These are phyloP conservation scores for Gentiana dahurica DNA, from an alignment of 257 asterid species.

Conservation along the genomic window DNA sequence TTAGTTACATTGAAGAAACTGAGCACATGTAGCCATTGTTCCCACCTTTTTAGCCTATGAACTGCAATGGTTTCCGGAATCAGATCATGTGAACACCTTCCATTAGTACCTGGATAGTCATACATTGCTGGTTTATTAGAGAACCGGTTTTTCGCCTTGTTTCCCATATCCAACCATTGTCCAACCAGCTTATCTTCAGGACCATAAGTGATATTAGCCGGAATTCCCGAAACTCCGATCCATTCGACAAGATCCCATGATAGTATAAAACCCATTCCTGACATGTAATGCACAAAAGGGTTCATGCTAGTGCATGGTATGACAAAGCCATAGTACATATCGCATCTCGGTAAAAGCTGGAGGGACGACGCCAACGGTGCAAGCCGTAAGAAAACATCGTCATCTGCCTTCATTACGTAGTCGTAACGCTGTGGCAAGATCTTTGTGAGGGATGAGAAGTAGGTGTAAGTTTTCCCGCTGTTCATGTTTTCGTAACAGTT, in stretches of 20 bases:
- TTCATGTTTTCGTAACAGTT: constrained; percentile 66
- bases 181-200: constrained; percentile 80
- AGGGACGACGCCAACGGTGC: constrained; percentile 43
- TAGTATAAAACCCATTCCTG: constrained; percentile 71
- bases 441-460: constrained; percentile 55
- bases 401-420: constrained; percentile 83
- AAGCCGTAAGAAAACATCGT: constrained; percentile 57
- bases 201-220: constrained; percentile 35
- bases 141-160: constrained; percentile 54
- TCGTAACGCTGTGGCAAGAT: constrained; percentile 33
- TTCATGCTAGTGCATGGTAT: constrained; percentile 75
- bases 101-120: constrained; percentile 76
- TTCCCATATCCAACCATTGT: constrained; percentile 48
- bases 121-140: constrained; percentile 66
- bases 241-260: constrained; percentile 83
- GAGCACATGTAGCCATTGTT: constrained; percentile 57
- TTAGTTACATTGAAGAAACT: constrained; percentile 58
- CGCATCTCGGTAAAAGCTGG: constrained; percentile 36
- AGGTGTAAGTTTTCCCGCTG: constrained; percentile 54
- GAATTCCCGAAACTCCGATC: constrained; percentile 35
- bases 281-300: constrained; percentile 63
- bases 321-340: constrained; percentile 64
- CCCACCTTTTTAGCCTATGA: constrained; percentile 63
- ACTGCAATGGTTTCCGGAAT: constrained; percentile 60
- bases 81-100: constrained; percentile 67